Evolutionary conservation across 2,329 filamentous ascomycete genomes (phyloP).

Genomic region (Sarocladiaceae sp.): DNA sequence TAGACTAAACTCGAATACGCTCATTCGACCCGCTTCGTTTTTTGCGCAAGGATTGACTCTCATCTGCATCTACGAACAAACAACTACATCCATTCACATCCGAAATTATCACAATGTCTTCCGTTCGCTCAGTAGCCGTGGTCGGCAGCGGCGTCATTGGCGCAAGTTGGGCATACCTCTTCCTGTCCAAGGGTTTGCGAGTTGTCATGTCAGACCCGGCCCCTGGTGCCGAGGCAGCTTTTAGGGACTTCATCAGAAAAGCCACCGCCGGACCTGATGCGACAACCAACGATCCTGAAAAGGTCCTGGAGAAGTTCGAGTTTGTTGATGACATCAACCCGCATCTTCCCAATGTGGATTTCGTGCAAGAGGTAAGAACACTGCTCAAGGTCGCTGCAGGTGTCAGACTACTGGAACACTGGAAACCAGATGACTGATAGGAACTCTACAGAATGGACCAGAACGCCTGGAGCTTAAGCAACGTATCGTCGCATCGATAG

Average conservation of each 20-base stretch:
- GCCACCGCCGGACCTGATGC: too few species aligned
- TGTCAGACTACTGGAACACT: too few species aligned
- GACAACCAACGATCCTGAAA: constrained; percentile 2
- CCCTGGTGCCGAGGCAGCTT: constrained; percentile 25
- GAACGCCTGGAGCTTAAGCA: constrained; percentile 35
- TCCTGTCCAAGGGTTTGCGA: constrained; percentile 24
- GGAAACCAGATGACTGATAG: not conserved
- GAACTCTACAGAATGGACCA: constrained; percentile 26
- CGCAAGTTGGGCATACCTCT: constrained; percentile 34
- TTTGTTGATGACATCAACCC: constrained; percentile 5
- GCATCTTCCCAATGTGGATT: constrained; percentile 21
- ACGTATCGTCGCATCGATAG: constrained; percentile 29
- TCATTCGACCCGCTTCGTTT: too few species aligned
- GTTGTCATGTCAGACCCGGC: constrained; percentile 38
- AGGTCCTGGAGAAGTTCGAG: not conserved
- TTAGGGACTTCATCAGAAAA: constrained; percentile 16
- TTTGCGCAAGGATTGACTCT: too few species aligned
- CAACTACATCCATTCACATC: too few species aligned
- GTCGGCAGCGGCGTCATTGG: constrained; percentile 28
- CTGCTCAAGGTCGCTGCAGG: not conserved
- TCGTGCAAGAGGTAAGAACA: constrained; percentile 25
- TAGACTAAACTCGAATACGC: too few species aligned
- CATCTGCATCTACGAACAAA: too few species aligned
- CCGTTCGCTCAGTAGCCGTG: constrained; percentile 23
- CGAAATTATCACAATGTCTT: constrained; percentile 6